These are phyloP conservation scores for Ceratocystis smalleyi DNA, from an alignment of 2,329 filamentous ascomycete genomes.

Conservation along the genomic window DNA sequence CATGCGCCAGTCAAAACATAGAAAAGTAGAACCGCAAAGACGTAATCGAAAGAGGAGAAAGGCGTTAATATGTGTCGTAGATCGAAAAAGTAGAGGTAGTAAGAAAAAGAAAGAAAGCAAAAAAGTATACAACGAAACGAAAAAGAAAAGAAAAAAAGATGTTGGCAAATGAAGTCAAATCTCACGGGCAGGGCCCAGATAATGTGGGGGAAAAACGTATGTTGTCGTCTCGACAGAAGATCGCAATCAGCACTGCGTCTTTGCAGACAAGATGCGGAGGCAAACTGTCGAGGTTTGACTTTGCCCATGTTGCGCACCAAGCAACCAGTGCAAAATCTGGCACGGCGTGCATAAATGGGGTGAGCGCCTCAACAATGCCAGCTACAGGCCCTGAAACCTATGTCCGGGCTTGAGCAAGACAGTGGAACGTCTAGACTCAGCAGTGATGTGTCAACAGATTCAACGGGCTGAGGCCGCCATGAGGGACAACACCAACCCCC, in stretches of 20 bases:
- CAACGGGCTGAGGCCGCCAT: background rate
- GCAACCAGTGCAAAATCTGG: too few relatives aligned
- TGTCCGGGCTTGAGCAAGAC: too few relatives aligned
- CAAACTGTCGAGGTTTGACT: background rate
- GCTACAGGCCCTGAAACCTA: too few relatives aligned
- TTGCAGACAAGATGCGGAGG: background rate
- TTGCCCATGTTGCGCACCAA: too few relatives aligned
- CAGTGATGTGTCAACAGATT: conserved; percentile 14
- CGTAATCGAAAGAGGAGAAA: background rate
- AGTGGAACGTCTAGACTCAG: background rate
- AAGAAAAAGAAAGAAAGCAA: background rate
- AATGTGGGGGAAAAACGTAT: background rate
- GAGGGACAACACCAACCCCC: background rate
- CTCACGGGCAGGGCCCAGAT: background rate
- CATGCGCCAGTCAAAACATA: background rate
- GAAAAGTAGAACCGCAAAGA: background rate
- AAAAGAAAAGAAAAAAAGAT: conserved; percentile 13
- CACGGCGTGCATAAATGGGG: too few relatives aligned
- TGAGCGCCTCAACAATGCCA: too few relatives aligned
- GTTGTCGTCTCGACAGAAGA: background rate
- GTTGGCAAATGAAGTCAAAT: background rate
- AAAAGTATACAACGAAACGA: conserved; percentile 7
- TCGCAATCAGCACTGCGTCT: background rate
- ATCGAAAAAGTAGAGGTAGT: conserved; percentile 6
- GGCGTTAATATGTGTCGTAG: conserved; percentile 1